Base-by-base conservation (phyloP, 2,329 filamentous ascomycete species). In the Penicillium corylophilum region DNA sequence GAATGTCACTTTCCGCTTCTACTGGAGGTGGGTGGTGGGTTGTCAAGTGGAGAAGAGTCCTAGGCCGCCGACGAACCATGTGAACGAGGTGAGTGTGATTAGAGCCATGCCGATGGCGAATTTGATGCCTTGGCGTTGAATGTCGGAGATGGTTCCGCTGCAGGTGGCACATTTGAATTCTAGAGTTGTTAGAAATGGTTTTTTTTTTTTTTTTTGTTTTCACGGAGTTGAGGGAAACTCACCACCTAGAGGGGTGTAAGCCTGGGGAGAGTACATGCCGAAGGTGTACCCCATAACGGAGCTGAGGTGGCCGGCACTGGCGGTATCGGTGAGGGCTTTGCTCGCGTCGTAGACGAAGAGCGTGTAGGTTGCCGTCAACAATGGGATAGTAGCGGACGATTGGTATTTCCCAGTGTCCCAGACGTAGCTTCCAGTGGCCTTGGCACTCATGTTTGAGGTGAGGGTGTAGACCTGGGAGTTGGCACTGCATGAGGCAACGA, bases 401-500 rank as follows among this genome's bases (percentile, higher is more conserved):
- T 81, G 73, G 64, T 81, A 82, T 8, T 74, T 69, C 36, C 72
- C 73, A 0, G 84, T 87, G 59, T 88, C 82, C 85, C 85, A 88
- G 5, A 78, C 70, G 1, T 85, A 71, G 12, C 68, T 72, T 20
- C 77, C 77, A 0, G 82, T 84, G 52, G 76, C 65, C 40, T 76
- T 57, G 10, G 82, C 77, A 33, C 75, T 80, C 70, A 81, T 75
- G 71, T 87, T 87, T 53, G 74, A 66, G 15, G 82, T 75, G 53
- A 88, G 77, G 18, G 84, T 87, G 66, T 87, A 87, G 33, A 78
- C 81, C 42, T 76, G 76, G 51, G 77, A 73, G 70, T 86, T 86
- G 53, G 75, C 67, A 31, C 77, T 77, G 75, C 84, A 86, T 10
- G 78, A 79, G 1, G 85, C 84, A 39, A 86, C 70, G 33, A 87